phyloP scores from a whole-genome alignment of 768 basidiomycete species.

The Mrakia blollopis region DNA sequence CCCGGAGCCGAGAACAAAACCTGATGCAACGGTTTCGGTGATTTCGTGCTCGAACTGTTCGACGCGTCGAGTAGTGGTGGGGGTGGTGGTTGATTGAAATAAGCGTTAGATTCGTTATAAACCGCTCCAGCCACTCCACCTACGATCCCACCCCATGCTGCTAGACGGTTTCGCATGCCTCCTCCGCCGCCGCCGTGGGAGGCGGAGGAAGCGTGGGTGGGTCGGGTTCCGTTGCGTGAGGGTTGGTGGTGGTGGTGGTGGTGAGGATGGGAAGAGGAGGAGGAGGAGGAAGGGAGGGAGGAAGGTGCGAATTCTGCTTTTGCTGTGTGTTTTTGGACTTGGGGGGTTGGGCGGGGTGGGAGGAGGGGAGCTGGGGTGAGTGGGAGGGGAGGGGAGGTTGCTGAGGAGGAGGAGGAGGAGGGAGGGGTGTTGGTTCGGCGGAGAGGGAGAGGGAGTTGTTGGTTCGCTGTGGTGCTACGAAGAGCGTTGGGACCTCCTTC shows the following conservation, averaged over 20 bases:
- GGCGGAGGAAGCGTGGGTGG: not conserved
- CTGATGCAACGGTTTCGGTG: slow-evolving; percentile 16
- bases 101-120: slow-evolving; percentile 15
- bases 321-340: slow-evolving; percentile 24
- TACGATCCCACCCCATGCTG: slow-evolving; percentile 20
- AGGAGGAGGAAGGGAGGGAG: not conserved
- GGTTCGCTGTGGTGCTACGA: not conserved
- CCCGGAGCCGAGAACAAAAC: slow-evolving; percentile 21
- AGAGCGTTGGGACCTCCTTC: not conserved
- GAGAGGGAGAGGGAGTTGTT: too few relatives aligned
- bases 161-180: slow-evolving; percentile 23
- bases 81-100: not conserved
- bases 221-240: too few relatives aligned
- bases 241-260: not conserved
- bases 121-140: slow-evolving; percentile 18
- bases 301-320: slow-evolving; percentile 27
- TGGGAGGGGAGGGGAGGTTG: too few relatives aligned
- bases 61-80: too few relatives aligned
- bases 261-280: not conserved
- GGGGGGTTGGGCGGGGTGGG: slow-evolving; percentile 14
- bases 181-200: too few relatives aligned
- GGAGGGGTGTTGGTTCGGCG: slow-evolving; percentile 6
- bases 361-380: slow-evolving; percentile 22
- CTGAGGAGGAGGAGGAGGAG: too few relatives aligned
- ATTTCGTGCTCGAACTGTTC: not conserved